Base-by-base conservation (phyloP, 768 basidiomycete species). In the Trametes cingulata region DNA sequence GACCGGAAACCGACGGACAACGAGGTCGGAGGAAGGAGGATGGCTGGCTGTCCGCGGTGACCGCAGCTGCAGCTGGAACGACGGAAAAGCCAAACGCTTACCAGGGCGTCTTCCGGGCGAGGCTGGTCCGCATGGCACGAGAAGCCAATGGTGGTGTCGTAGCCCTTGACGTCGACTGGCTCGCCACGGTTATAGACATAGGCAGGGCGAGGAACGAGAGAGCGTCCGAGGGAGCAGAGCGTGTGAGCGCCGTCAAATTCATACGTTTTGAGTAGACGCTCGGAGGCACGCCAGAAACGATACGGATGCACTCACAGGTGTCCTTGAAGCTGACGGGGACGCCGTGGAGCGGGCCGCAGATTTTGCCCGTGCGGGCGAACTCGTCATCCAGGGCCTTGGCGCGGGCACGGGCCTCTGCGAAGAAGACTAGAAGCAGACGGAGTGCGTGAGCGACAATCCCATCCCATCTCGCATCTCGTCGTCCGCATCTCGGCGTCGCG, bases 311-410 rank as follows among this genome's bases (percentile, higher is more conserved):
- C 61, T 25, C 61, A 88, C 87, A 87, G 70, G 82, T 79, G 64
- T 93, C 91, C 72, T 94, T 90, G 71, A 90, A 82, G 70, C 85
- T 80, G 63, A 89, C 82, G 10, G 92, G 92, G 36, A 94, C 84
- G 41, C 92, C 92, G 71, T 93, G 92, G 29, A 94, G 78, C 9
- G 84, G 85, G 0, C 91, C 92, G 20, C 78, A 82, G 48, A 90
- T 64, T 60, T 71, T 76, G 52, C 81, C 80, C 0, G 85, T 87
- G 7, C 71, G 63, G 1, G 80, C 76, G 69, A 86, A 90, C 58
- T 91, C 85, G 19, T 74, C 72, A 68, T 94, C 92, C 3, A 92
- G 81, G n/a, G 75, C 78, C 55, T 76, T 74, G 0, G 90, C 91
- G 56, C 82, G 80, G 55, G 78, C 71, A 33, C 81, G 78, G 6